phyloP scores from a whole-genome alignment of 768 basidiomycete species.

The Chlorophyllum brunneum region DNA sequence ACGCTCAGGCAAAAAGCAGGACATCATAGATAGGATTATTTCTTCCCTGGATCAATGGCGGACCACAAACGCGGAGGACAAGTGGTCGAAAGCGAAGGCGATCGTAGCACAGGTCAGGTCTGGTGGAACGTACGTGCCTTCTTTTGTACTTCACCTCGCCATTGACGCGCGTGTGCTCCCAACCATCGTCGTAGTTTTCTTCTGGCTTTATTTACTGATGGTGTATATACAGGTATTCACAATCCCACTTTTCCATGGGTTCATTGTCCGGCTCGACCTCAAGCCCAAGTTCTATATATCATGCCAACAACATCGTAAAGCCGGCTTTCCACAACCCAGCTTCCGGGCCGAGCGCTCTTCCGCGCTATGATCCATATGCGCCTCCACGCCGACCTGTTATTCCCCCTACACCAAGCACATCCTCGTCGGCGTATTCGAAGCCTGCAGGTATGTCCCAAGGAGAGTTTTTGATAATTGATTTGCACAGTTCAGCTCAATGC shows the following conservation, averaged over 20 bases:
- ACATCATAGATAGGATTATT: conserved; percentile 76
- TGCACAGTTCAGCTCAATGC: conserved; percentile 16
- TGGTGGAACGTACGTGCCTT: conserved; percentile 58
- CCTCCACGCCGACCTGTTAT: conserved; percentile 45
- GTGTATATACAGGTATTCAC: conserved; percentile 16
- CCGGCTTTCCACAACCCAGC: conserved; percentile 1
- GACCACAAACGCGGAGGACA: conserved; percentile 49
- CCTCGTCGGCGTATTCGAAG: conserved; percentile 27
- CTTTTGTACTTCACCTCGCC: conserved; percentile 6
- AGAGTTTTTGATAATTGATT: not conserved
- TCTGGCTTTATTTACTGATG: conserved; percentile 11
- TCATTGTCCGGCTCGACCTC: not conserved
- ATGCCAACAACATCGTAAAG: conserved; percentile 8
- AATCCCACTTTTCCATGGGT: conserved; percentile 10
- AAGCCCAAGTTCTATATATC: conserved; percentile 19
- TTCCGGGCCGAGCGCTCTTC: conserved; percentile 30
- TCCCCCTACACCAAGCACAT: conserved; percentile 32
- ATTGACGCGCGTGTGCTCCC: conserved; percentile 4
- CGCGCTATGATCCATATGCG: conserved; percentile 66
- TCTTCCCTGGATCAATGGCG: conserved; percentile 59
- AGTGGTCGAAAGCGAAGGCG: conserved; percentile 65
- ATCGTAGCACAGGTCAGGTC: conserved; percentile 65
- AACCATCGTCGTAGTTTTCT: conserved; percentile 1
- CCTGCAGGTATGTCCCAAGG: conserved; percentile 23
- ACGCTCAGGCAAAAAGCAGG: conserved; percentile 84